Evolutionary conservation across 257 asterid genomes (phyloP).

Genomic region (Przewalskia tangutica): DNA sequence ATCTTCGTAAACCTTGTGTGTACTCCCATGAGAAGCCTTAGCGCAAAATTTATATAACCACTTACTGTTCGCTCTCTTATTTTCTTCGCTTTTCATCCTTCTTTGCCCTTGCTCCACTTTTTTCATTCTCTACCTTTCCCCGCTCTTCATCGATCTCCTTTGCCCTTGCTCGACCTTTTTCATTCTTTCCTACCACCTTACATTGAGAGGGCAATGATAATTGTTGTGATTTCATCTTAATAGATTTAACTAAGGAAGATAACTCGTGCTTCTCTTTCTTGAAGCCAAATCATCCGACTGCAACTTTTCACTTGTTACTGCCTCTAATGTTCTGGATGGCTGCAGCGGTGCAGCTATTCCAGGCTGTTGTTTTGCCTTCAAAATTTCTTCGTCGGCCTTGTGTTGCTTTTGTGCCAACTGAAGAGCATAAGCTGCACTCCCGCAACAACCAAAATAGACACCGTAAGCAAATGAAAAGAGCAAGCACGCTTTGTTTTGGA

Average conservation of each 20-base stretch:
- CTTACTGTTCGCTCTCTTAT: neutral
- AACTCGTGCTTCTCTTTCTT: conserved; percentile 38
- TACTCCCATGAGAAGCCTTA: neutral
- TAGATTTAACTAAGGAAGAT: conserved; percentile 36
- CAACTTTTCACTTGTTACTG: conserved; percentile 1
- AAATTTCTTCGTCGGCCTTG: conserved; percentile 8
- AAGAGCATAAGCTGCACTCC: conserved; percentile 44
- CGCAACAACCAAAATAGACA: conserved; percentile 9
- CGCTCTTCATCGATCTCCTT: neutral
- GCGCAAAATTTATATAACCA: neutral
- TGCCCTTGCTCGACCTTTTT: neutral
- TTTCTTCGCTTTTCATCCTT: neutral
- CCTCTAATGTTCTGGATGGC: conserved; percentile 3
- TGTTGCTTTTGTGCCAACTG: conserved; percentile 29
- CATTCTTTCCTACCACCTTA: conserved; percentile 16
- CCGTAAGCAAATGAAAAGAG: neutral
- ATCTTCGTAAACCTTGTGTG: neutral
- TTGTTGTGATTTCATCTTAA: conserved; percentile 52
- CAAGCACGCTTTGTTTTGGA: neutral
- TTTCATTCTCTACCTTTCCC: neutral
- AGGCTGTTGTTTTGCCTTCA: neutral
- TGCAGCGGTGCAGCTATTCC: neutral
- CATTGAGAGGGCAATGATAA: conserved; percentile 14
- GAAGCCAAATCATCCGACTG: conserved; percentile 7
- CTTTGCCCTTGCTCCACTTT: neutral